phyloP scores from a whole-genome alignment of 2,329 filamentous ascomycete genomes.

The Fusarium oxysporum region DNA sequence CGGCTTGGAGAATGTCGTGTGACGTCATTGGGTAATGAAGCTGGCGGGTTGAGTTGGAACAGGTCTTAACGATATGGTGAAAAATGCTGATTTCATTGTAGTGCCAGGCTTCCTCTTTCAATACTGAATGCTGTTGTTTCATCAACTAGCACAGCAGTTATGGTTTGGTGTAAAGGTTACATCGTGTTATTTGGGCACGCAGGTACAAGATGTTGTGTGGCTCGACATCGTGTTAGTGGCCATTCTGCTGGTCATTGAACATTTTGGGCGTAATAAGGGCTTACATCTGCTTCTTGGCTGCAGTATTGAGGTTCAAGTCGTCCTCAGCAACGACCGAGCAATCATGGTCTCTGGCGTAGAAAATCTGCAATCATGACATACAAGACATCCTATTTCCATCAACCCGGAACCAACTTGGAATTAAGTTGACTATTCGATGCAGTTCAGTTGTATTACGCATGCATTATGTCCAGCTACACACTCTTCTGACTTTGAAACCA shows the following conservation, averaged over 20 bases:
- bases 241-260: neutral
- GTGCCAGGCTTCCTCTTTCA: neutral
- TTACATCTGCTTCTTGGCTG: neutral
- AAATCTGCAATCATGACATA: neutral
- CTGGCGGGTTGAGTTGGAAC: neutral
- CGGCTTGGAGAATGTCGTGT: accelerated
- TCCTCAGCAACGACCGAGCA: neutral
- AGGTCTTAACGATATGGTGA: neutral
- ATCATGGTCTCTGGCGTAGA: neutral
- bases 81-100: neutral
- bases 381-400: too few relatives aligned
- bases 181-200: slow-evolving; percentile 9
- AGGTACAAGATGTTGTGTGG: slow-evolving; percentile 14
- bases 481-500: neutral
- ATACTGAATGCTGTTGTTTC: neutral
- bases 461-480: too few relatives aligned
- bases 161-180: neutral
- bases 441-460: neutral
- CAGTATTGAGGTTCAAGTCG: neutral
- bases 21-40: neutral
- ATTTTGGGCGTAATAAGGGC: neutral
- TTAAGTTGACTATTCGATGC: accelerated
- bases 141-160: accelerated
- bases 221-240: slow-evolving; percentile 7
- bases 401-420: accelerated